Base-by-base conservation (phyloP, 768 basidiomycete species). In the Postia placenta region DNA sequence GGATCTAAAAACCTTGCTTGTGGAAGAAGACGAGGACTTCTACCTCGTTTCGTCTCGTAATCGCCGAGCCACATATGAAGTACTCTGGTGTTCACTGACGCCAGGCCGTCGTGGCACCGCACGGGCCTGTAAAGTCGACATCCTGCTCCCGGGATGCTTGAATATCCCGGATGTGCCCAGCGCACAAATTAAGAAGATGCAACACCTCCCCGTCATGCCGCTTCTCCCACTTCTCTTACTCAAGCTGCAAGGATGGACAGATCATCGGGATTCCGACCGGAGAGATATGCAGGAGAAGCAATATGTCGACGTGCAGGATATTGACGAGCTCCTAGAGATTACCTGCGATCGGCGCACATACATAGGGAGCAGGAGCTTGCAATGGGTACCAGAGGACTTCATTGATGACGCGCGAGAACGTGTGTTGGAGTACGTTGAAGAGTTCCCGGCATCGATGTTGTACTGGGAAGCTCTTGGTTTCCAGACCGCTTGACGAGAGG, bases 301-400 rank as follows among this genome's bases (percentile, higher is more conserved):
- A 45, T 57, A 60, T 30, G 54, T 66, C 7, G 76, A 78, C 53
- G 67, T 65, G 19, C 51, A 53, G 14, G 76, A 78, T 52, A 68
- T 79, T 35, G 52, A 55, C 5, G 64, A 73, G 43, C 57, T 78
- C 14, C 61, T 79, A 30, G 54, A 56, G 7, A 58, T 75, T n/a
- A 69, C 68, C 5, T 41, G 45, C 2, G 22, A 46, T 5, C 27
- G 41, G 23, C 44, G 45, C 4, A 38, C 43, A 11, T 24, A 35
- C 35, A 22, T 50, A 2, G 22, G 26, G 48, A 42, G 50, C 46
- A 23, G 23, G 1, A 43, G 42, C 11, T 12, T 50, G n/a, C 4
- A 9, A 25, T 59, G 58, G 58, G 5, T 59, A 28, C 58, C 56
- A 19, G 22, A 20, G 5, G 37, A 23, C n/a, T 49, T 59, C 19